phyloP scores from a whole-genome alignment of 2,329 filamentous ascomycete genomes.

The Botryotinia narcissicola region DNA sequence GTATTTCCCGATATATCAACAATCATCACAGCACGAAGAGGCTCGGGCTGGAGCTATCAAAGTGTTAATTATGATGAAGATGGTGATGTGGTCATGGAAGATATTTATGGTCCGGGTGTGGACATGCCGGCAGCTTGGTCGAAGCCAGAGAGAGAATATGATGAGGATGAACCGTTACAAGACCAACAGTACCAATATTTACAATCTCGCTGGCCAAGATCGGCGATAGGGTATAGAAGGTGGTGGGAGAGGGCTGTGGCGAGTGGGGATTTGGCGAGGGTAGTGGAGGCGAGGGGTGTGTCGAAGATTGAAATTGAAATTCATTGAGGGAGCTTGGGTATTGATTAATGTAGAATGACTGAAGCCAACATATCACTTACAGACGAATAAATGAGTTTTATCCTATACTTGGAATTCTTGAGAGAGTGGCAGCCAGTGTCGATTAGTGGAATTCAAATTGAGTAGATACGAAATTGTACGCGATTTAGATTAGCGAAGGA shows the following conservation, averaged over 20 bases:
- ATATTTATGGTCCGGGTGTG: constrained; percentile 22
- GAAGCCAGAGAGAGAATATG: constrained; percentile 19
- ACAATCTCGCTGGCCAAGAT: constrained; percentile 14
- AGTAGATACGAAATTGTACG: background rate
- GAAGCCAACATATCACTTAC: background rate
- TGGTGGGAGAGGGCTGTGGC: constrained; percentile 9
- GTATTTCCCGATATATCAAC: background rate
- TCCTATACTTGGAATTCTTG: background rate
- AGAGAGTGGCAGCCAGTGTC: background rate
- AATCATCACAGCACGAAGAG: background rate
- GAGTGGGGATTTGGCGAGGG: constrained; percentile 32
- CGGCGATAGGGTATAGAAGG: background rate
- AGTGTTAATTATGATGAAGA: constrained; percentile 26
- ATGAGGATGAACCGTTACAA: background rate
- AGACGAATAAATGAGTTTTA: background rate
- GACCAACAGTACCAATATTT: constrained; percentile 19
- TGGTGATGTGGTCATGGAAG: constrained; percentile 33
- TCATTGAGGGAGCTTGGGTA: background rate
- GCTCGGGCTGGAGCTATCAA: constrained; percentile 11
- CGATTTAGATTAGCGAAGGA: background rate
- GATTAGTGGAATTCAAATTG: background rate
- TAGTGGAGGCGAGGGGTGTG: constrained; percentile 38
- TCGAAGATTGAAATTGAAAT: constrained; percentile 20
- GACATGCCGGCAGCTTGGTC: background rate
- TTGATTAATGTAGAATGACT: background rate